A percentile compares a stretch with the other conserved stretches of the same genome.
These are phyloP conservation scores for Aspergillus sclerotialis DNA, from an alignment of 2,329 filamentous ascomycete species.

Conservation along the genomic window DNA sequence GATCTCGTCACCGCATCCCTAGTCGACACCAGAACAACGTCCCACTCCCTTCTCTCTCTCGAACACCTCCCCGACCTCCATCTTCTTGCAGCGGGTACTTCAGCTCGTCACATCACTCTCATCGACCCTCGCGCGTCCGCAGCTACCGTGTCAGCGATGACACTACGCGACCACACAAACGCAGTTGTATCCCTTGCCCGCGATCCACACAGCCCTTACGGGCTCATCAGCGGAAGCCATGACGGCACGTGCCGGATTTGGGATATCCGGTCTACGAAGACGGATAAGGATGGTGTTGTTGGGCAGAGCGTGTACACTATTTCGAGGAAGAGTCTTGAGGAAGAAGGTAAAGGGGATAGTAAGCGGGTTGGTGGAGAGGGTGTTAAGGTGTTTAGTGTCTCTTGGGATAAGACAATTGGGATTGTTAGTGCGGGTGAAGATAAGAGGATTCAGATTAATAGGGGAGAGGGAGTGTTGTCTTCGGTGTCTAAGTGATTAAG, in stretches of 20 bases:
- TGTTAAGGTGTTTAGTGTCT: slow-evolving; percentile 81
- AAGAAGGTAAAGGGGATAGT: slow-evolving; percentile 51
- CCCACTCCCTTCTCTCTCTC: slow-evolving; percentile 75
- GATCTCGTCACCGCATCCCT: slow-evolving; percentile 75
- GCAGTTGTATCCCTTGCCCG: slow-evolving; percentile 53
- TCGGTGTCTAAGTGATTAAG: slow-evolving; percentile 20
- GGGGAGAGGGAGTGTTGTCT: slow-evolving; percentile 47
- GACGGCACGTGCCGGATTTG: slow-evolving; percentile 91
- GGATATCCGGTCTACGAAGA: slow-evolving; percentile 71
- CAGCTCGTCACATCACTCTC: slow-evolving; percentile 81
- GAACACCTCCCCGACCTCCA: slow-evolving; percentile 61
- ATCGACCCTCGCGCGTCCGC: slow-evolving; percentile 80
- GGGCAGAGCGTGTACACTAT: slow-evolving; percentile 73
- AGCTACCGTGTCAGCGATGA: slow-evolving; percentile 73
- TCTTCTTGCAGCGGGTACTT: slow-evolving; percentile 68
- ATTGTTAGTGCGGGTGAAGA: slow-evolving; percentile 92
- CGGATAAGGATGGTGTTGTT: slow-evolving; percentile 50
- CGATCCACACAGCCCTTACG: slow-evolving; percentile 64
- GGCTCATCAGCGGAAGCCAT: slow-evolving; percentile 82
- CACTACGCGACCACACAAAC: slow-evolving; percentile 84
- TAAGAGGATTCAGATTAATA: slow-evolving; percentile 88
- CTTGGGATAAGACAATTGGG: slow-evolving; percentile 78
- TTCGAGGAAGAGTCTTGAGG: slow-evolving; percentile 63
- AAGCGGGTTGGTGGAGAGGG: slow-evolving; percentile 68
- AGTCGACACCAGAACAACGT: slow-evolving; percentile 76